phyloP scores from a whole-genome alignment of 2,329 filamentous ascomycete genomes.

The Gaeumannomyces tritici region DNA sequence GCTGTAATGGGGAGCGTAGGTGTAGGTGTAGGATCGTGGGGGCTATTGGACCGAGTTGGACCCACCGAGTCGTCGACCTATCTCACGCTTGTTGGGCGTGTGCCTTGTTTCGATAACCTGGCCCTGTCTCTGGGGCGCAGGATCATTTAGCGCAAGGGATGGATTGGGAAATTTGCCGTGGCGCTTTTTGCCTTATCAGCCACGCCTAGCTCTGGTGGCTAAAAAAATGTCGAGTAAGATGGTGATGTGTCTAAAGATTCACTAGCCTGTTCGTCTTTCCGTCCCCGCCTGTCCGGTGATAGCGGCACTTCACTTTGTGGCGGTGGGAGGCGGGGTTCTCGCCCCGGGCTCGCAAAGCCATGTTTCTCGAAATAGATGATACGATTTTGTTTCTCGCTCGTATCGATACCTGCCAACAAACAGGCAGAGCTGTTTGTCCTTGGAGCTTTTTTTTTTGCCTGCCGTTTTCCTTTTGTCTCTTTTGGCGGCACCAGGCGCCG shows the following conservation, averaged over 20 bases:
- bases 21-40: neutral
- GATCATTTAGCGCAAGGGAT: neutral
- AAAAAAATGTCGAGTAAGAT: neutral
- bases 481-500: no score
- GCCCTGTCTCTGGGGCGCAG: neutral
- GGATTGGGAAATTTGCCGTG: neutral
- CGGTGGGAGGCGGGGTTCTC: no score
- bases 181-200: neutral
- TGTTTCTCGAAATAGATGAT: neutral
- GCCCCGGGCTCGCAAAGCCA: no score
- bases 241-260: neutral
- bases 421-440: neutral
- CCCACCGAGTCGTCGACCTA: neutral
- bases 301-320: no score
- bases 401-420: neutral
- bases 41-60: neutral
- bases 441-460: neutral
- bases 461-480: neutral
- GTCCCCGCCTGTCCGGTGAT: neutral
- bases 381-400: neutral
- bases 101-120: neutral
- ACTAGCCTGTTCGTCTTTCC: neutral
- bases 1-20: neutral
- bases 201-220: neutral
- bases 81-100: neutral